Conservation (phyloP, 1,284 basidiomycete species). For the Erythrobasidium hasegawianum region DNA sequence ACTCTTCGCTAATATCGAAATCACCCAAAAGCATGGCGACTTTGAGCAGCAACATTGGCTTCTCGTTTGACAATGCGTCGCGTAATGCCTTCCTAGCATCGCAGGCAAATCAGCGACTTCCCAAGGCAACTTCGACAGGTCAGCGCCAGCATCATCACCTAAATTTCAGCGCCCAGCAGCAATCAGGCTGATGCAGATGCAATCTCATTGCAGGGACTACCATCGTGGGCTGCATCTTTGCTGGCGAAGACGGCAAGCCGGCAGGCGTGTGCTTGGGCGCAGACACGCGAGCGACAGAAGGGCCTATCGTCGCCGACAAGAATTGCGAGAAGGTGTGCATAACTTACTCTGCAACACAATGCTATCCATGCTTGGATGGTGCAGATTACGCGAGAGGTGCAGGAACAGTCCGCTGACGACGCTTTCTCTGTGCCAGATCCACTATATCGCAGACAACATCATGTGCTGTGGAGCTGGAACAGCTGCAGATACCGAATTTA, state of each 20-base stretch:
- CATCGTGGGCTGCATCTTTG: slow-evolving; percentile 89
- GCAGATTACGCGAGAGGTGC: not conserved
- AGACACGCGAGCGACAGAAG: slow-evolving; percentile 80
- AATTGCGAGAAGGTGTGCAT: slow-evolving; percentile 91
- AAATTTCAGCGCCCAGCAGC: not conserved
- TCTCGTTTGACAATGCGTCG: slow-evolving; percentile 19
- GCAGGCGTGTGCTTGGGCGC: slow-evolving; percentile 94
- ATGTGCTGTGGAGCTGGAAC: slow-evolving; percentile 98
- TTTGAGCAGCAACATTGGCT: slow-evolving; percentile 36
- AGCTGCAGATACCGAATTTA: slow-evolving; percentile 93
- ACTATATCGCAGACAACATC: slow-evolving; percentile 90
- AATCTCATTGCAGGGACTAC: slow-evolving; percentile 81
- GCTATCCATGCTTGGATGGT: slow-evolving; percentile 10
- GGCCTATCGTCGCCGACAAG: slow-evolving; percentile 96
- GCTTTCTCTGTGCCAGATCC: slow-evolving; percentile 66
- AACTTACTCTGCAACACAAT: too few relatives aligned
- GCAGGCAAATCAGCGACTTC: not conserved
- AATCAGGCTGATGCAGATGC: not conserved
- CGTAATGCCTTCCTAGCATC: slow-evolving; percentile 19
- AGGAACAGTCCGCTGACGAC: slow-evolving; percentile 27
- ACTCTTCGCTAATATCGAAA: too few relatives aligned
- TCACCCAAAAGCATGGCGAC: too few relatives aligned
- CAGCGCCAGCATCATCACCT: not conserved
- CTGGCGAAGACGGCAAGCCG: slow-evolving; percentile 48
- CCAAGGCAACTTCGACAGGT: slow-evolving; percentile 48